These are phyloP conservation scores for Nakazawaea molendinolei DNA, from an alignment of 805 yeast species.

Conservation along the genomic window DNA sequence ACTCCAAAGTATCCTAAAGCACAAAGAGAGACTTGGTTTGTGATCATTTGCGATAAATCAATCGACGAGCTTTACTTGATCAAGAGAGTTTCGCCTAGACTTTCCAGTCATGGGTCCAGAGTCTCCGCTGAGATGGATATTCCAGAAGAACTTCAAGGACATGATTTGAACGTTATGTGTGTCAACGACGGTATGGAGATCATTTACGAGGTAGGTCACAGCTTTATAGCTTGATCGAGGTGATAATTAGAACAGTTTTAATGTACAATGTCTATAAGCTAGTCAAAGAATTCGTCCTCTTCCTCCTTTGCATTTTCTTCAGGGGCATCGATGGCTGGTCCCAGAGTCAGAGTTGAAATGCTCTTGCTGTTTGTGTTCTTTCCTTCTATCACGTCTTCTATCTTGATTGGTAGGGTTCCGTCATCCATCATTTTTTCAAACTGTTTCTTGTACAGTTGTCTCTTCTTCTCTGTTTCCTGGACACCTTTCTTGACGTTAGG, in stretches of 20 bases:
- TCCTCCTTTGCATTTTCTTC: slow-evolving; percentile 3
- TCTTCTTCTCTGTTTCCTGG: slow-evolving; percentile 35
- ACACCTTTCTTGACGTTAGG: slow-evolving; percentile 36
- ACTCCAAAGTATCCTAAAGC: slow-evolving; percentile 82
- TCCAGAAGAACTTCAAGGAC: slow-evolving; percentile 42
- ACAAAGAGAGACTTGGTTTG: slow-evolving; percentile 93
- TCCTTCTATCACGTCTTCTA: slow-evolving; percentile 40
- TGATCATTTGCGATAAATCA: slow-evolving; percentile 46
- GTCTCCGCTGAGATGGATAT: slow-evolving; percentile 41
- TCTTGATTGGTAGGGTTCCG: slow-evolving; percentile 45
- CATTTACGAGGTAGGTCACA: slow-evolving; percentile 24
- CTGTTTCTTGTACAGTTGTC: slow-evolving; percentile 41
- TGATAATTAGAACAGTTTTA: not conserved
- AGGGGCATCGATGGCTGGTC: slow-evolving; percentile 10
- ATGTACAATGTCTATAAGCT: slow-evolving; percentile 3
- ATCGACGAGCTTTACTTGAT: slow-evolving; percentile 53
- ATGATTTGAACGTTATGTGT: slow-evolving; percentile 37
- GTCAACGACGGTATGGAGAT: slow-evolving; percentile 67
- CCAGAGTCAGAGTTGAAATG: not conserved
- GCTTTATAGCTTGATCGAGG: not conserved
- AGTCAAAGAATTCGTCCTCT: slow-evolving; percentile 14
- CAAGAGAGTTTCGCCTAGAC: slow-evolving; percentile 68
- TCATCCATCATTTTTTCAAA: slow-evolving; percentile 45
- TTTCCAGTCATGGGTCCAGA: slow-evolving; percentile 14
- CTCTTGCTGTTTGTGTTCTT: slow-evolving; percentile 19